phyloP scores from a whole-genome alignment of 768 basidiomycete genomes.

The Rhizopogon rudus region DNA sequence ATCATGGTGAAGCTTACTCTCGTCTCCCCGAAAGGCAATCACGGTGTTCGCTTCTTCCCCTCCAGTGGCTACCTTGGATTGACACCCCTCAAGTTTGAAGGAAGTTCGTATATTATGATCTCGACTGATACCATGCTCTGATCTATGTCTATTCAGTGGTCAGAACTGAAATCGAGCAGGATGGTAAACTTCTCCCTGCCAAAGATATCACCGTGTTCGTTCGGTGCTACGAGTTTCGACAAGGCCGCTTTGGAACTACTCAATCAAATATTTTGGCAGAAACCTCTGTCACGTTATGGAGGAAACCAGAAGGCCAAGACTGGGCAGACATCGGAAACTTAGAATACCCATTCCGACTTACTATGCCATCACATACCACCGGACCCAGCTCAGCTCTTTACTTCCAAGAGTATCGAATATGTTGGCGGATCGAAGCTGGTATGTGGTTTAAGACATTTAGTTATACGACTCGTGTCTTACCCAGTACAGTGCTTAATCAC shows the following conservation, averaged over 20 bases:
- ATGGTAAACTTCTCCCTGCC: constrained; percentile 61
- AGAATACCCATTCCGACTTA: constrained; percentile 69
- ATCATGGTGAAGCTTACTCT: constrained; percentile 68
- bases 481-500: constrained; percentile 58
- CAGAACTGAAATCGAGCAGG: constrained; percentile 64
- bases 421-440: constrained; percentile 85
- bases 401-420: constrained; percentile 74
- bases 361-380: constrained; percentile 53
- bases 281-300: constrained; percentile 63
- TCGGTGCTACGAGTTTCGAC: constrained; percentile 77
- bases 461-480: constrained; percentile 12
- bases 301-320: constrained; percentile 50
- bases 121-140: constrained; percentile 1
- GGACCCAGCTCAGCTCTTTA: constrained; percentile 63
- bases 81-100: constrained; percentile 75
- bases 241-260: constrained; percentile 51
- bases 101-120: constrained; percentile 40
- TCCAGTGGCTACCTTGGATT: constrained; percentile 75
- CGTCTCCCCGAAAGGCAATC: constrained; percentile 65
- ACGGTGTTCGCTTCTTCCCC: constrained; percentile 68
- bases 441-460: constrained; percentile 22
- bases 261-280: constrained; percentile 69
- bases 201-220: constrained; percentile 69
- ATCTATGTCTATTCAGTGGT: constrained; percentile 43
- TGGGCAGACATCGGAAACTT: constrained; percentile 58